phyloP scores from a whole-genome alignment of 345 rosid species.

The Bretschneidera sinensis region DNA sequence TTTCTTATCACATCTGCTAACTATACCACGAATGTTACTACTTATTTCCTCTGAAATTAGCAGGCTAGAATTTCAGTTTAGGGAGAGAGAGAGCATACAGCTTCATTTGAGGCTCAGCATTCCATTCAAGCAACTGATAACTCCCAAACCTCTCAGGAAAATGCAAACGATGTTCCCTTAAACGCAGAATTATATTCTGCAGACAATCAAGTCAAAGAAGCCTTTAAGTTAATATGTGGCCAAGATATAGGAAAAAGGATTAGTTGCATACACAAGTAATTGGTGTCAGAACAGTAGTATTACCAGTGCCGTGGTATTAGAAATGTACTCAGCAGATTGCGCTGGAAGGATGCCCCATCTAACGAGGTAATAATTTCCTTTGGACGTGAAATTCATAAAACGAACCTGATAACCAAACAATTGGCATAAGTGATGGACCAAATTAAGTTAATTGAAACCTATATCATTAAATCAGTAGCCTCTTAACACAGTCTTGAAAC shows the following conservation, averaged over 20 bases:
- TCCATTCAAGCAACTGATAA: constrained; percentile 57
- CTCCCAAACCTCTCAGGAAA: constrained; percentile 59
- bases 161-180: constrained; percentile 46
- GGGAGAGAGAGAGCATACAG: constrained; percentile 23
- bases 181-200: constrained; percentile 55
- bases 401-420: constrained; percentile 47
- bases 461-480: constrained; percentile 1
- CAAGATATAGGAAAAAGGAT: constrained; percentile 1
- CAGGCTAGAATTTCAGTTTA: background rate
- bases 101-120: constrained; percentile 42
- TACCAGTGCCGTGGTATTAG: constrained; percentile 57
- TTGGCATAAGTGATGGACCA: background rate
- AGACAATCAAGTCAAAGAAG: constrained; percentile 3
- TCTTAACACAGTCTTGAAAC: background rate
- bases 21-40: background rate
- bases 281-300: constrained; percentile 20
- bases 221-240: background rate
- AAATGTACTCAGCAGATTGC: constrained; percentile 40
- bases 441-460: background rate
- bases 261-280: constrained; percentile 1
- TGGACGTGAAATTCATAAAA: constrained; percentile 39
- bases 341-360: constrained; percentile 59
- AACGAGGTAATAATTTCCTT: constrained; percentile 41
- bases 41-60: constrained; percentile 8
- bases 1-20: background rate